Percentiles rank a stretch among this genome's conserved stretches.
Evolutionary conservation across 108 stramenopile genomes (phyloP).

Genomic region (Nitzschia putrida): DNA sequence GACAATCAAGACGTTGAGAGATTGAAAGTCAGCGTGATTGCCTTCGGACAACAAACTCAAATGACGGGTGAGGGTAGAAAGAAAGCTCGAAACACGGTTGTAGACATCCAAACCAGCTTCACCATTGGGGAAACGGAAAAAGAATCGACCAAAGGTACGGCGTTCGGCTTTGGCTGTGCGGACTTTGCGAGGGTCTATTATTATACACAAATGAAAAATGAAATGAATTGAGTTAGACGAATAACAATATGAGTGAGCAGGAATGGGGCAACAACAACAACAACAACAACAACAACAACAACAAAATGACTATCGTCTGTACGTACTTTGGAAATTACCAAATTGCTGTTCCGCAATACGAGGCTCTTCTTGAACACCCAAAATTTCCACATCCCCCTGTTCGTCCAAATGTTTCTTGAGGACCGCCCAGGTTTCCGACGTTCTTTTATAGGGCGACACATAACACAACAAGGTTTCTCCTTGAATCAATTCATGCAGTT

Average conservation of each 20-base stretch:
- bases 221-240: background rate
- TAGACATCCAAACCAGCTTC: constrained; percentile 59
- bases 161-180: constrained; percentile 55
- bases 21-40: constrained; percentile 22
- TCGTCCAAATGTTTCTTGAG: constrained; percentile 20
- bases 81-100: constrained; percentile 57
- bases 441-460: constrained; percentile 58
- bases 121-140: constrained; percentile 57
- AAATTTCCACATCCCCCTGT: constrained; percentile 31
- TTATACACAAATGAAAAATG: background rate
- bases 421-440: constrained; percentile 47
- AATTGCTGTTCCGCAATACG: constrained; percentile 80
- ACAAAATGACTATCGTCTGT: no score
- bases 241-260: background rate
- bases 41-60: constrained; percentile 40
- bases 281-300: background rate
- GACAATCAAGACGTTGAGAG: constrained; percentile 74
- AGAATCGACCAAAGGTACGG: constrained; percentile 61
- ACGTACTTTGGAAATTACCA: constrained; percentile 72
- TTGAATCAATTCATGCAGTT: constrained; percentile 24
- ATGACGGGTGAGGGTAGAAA: constrained; percentile 74
- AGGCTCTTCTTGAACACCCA: constrained; percentile 69
- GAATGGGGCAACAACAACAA: background rate
- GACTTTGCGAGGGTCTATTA: constrained; percentile 43
- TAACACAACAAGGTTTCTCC: constrained; percentile 38